phyloP scores from a whole-genome alignment of 495 filamentous ascomycete species.

The Rostrohypoxylon terebratum region DNA sequence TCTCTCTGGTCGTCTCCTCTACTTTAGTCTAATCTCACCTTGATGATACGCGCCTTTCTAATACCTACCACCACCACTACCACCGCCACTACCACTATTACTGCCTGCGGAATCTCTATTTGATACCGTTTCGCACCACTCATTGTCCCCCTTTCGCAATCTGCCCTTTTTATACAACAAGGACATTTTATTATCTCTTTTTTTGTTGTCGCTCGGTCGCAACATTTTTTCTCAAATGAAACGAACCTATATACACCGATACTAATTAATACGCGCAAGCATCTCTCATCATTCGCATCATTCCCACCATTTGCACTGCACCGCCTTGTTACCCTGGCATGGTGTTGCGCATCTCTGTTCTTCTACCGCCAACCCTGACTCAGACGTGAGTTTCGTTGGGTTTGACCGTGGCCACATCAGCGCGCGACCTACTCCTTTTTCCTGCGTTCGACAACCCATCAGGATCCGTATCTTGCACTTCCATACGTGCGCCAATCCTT shows the following conservation, averaged over 20 bases:
- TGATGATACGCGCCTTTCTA: constrained; percentile 44
- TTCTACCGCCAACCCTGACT: constrained; percentile 47
- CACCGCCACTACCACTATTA: constrained; percentile 18
- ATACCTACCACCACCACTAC: constrained; percentile 29
- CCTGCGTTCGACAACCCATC: constrained; percentile 42
- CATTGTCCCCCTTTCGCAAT: constrained; percentile 35
- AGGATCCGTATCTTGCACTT: constrained; percentile 32
- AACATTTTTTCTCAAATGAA: constrained; percentile 28
- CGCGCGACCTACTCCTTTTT: constrained; percentile 46
- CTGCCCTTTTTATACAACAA: constrained; percentile 22
- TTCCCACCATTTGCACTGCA: constrained; percentile 25
- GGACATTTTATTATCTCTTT: constrained; percentile 53
- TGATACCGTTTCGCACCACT: constrained; percentile 40
- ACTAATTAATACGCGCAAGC: constrained; percentile 41
- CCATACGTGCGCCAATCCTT: constrained; percentile 39
- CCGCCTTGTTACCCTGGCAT: constrained; percentile 8
- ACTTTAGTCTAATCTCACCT: constrained; percentile 18
- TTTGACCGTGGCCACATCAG: constrained; percentile 53
- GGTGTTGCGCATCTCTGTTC: constrained; percentile 40
- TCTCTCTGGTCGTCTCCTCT: not conserved
- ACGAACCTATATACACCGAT: constrained; percentile 17
- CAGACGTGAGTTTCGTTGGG: constrained; percentile 51
- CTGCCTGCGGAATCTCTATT: constrained; percentile 21
- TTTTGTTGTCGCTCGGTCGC: constrained; percentile 52
- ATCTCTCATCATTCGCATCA: constrained; percentile 32